Percentiles rank a stretch among this genome's conserved stretches.
phyloP scores from a whole-genome alignment of 1,139 yeast genomes.

The Scheffersomyces quercinus region DNA sequence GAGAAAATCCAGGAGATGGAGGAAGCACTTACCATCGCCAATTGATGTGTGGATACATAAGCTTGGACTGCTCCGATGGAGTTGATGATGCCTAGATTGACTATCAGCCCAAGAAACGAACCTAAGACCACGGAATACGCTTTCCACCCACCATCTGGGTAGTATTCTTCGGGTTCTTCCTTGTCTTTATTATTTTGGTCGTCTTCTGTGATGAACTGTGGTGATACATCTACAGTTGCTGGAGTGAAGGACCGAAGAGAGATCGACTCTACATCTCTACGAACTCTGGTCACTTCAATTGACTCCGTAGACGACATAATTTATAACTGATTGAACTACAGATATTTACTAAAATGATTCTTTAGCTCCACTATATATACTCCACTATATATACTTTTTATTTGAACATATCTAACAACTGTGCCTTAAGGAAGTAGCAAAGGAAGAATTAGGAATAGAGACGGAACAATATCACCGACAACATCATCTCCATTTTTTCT shows the following conservation, averaged over 20 bases:
- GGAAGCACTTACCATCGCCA: constrained; percentile 12
- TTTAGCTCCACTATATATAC: too few species aligned
- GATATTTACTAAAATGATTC: too few species aligned
- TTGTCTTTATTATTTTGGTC: neutral
- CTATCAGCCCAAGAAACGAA: constrained; percentile 28
- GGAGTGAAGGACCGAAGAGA: too few species aligned
- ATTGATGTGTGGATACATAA: constrained; percentile 27
- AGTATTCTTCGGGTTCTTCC: neutral
- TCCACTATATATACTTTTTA: too few species aligned
- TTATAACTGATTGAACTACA: too few species aligned
- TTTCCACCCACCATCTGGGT: constrained; percentile 23
- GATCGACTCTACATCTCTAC: too few species aligned
- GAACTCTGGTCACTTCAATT: neutral
- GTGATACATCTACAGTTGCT: too few species aligned
- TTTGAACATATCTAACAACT: neutral
- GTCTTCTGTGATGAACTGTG: too few species aligned
- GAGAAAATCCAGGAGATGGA: constrained; percentile 11
- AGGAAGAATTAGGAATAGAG: neutral
- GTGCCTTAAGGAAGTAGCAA: neutral
- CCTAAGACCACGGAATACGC: constrained; percentile 30
- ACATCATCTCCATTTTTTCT: too few species aligned
- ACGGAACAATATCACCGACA: too few species aligned
- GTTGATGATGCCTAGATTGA: constrained; percentile 27
- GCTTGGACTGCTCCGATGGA: constrained; percentile 33
- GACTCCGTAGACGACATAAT: neutral